Conservation (phyloP, 2,329 filamentous ascomycete genomes). For the Colletotrichum plurivorum region DNA sequence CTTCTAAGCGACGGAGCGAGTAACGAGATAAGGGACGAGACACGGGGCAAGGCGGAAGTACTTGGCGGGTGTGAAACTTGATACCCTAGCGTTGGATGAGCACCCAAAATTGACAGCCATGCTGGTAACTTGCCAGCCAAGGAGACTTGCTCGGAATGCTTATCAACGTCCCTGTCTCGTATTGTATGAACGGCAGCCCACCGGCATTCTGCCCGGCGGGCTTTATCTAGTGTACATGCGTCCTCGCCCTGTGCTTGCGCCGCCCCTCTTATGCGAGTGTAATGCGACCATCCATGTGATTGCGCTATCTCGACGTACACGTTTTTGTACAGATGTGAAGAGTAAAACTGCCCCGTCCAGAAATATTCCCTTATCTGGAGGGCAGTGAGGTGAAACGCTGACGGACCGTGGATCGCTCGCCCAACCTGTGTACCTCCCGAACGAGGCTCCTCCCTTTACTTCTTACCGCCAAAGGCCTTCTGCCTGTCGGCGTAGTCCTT, state of each 20-base stretch:
- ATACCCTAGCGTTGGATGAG: slow-evolving; percentile 34
- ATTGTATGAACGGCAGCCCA: slow-evolving; percentile 5
- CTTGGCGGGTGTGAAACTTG: slow-evolving; percentile 13
- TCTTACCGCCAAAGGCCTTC: slow-evolving; percentile 67
- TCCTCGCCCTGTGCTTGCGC: slow-evolving; percentile 29
- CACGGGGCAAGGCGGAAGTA: no score
- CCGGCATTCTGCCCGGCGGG: background rate
- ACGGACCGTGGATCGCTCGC: background rate
- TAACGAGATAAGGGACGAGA: no score
- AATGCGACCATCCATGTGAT: slow-evolving; percentile 9
- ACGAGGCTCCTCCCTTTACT: slow-evolving; percentile 41
- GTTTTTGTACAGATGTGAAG: slow-evolving; percentile 38
- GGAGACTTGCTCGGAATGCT: background rate
- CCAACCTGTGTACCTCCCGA: background rate
- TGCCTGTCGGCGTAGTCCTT: slow-evolving; percentile 80
- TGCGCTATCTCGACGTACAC: slow-evolving; percentile 17
- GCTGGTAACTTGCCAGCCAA: background rate
- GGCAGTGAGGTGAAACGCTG: background rate
- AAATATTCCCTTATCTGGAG: background rate
- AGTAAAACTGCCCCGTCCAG: slow-evolving; percentile 17
- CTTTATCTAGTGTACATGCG: slow-evolving; percentile 39
- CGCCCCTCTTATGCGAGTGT: slow-evolving; percentile 20
- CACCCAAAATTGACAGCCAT: slow-evolving; percentile 11
- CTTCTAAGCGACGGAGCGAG: background rate
- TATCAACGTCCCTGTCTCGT: background rate